Conservation (phyloP, 176 grass and related monocot genomes). For the Stipa capillata region DNA sequence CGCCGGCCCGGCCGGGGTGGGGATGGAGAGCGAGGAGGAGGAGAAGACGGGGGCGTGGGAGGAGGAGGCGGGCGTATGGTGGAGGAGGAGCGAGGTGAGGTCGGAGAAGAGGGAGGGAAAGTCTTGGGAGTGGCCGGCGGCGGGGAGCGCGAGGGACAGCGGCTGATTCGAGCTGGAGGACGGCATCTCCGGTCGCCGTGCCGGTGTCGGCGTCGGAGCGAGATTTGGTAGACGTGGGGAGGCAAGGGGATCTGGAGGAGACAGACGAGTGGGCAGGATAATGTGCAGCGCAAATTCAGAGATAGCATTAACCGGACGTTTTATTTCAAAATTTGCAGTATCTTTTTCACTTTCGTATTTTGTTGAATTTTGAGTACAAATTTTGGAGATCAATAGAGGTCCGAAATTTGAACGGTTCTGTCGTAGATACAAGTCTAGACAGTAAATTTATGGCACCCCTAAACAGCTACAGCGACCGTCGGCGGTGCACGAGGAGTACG, state of each 20-base stretch:
- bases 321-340: background rate
- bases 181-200: conserved; percentile 2
- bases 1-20: background rate
- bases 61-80: background rate
- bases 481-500: too few species aligned
- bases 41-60: conserved; percentile 8
- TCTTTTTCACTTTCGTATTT: background rate
- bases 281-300: background rate
- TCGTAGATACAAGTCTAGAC: too few species aligned
- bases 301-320: background rate
- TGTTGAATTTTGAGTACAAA: too few species aligned
- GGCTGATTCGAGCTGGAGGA: background rate
- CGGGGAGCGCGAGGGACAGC: background rate
- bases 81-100: conserved; percentile 52
- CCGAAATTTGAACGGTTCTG: too few species aligned
- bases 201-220: background rate
- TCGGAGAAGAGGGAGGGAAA: conserved; percentile 49
- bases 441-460: too few species aligned
- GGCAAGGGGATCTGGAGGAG: background rate
- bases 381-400: too few species aligned
- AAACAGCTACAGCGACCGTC: too few species aligned
- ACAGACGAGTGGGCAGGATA: background rate
- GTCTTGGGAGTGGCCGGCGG: background rate
- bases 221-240: background rate
- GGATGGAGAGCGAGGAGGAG: conserved; percentile 35